Evolutionary conservation across 768 basidiomycete genomes (phyloP).

Genomic region (Podaxis pistillaris): DNA sequence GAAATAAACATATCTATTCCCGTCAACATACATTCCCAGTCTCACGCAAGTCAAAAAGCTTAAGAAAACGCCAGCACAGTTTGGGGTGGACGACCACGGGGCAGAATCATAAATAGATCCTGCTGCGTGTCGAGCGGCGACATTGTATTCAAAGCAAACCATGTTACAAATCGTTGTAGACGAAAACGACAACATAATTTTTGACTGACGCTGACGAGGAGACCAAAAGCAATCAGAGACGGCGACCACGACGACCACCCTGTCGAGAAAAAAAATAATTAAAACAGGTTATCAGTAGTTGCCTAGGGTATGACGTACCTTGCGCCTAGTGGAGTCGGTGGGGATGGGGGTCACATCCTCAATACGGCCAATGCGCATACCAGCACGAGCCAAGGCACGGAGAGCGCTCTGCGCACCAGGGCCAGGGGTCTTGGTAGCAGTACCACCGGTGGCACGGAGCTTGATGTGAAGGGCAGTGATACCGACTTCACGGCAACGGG

Average conservation of each 20-base stretch:
- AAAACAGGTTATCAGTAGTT: not conserved
- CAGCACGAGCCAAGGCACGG: constrained; percentile 96
- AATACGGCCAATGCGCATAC: constrained; percentile 97
- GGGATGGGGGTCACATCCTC: constrained; percentile 98
- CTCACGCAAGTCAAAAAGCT: not conserved
- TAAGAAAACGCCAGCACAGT: constrained; percentile 26
- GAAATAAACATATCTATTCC: not conserved
- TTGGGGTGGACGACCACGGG: constrained; percentile 70
- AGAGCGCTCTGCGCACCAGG: constrained; percentile 98
- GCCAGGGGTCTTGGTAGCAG: constrained; percentile 98
- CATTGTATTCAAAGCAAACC: constrained; percentile 47
- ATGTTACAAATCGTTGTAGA: constrained; percentile 23
- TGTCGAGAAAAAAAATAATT: constrained; percentile 25
- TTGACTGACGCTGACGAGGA: constrained; percentile 19
- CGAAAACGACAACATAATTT: constrained; percentile 20
- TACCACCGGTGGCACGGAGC: constrained; percentile 97
- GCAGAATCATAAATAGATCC: constrained; percentile 52
- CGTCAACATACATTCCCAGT: not conserved
- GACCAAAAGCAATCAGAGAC: constrained; percentile 55
- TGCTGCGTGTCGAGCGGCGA: constrained; percentile 90
- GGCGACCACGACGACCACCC: constrained; percentile 99
- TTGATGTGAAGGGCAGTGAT: constrained; percentile 99
- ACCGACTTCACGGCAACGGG: constrained; percentile 96
- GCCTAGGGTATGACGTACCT: constrained; percentile 50
- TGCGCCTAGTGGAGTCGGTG: constrained; percentile 95